phyloP scores from a whole-genome alignment of 106 monocot genomes.

The Chionographis japonica region DNA sequence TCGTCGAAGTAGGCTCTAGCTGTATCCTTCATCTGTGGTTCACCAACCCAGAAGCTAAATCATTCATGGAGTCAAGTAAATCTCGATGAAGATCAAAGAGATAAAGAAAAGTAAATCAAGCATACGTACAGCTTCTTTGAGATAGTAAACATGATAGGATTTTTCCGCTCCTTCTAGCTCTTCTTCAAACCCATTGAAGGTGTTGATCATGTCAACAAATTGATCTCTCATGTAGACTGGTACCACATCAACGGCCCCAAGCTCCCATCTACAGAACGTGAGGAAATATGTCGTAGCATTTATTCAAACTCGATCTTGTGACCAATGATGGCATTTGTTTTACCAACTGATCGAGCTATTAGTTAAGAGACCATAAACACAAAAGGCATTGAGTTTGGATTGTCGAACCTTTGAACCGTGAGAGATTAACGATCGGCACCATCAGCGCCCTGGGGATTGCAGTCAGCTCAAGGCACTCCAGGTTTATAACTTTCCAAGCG shows the following conservation, averaged over 20 bases:
- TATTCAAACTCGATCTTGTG: no score
- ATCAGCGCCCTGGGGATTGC: no score
- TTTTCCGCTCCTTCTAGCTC: slow-evolving; percentile 5
- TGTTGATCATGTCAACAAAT: neutral
- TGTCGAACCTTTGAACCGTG: no score
- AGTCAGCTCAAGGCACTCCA: no score
- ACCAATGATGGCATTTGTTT: no score
- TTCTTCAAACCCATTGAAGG: slow-evolving; percentile 9
- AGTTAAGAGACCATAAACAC: neutral
- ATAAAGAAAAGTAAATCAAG: neutral
- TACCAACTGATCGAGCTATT: no score
- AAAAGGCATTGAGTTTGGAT: no score
- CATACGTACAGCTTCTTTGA: slow-evolving; percentile 11
- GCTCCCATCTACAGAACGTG: slow-evolving; percentile 21
- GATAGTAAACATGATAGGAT: neutral
- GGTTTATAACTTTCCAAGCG: no score
- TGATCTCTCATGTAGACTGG: slow-evolving; percentile 10
- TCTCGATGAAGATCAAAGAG: neutral
- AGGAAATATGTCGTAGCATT: neutral
- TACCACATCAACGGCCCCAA: neutral
- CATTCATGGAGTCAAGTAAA: no score
- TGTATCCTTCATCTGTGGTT: neutral
- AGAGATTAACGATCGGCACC: no score
- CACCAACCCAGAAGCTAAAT: neutral
- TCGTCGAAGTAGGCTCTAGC: neutral